These are phyloP conservation scores for Lactifluus subvellereus DNA, from an alignment of 768 basidiomycete genomes.

Conservation along the genomic window DNA sequence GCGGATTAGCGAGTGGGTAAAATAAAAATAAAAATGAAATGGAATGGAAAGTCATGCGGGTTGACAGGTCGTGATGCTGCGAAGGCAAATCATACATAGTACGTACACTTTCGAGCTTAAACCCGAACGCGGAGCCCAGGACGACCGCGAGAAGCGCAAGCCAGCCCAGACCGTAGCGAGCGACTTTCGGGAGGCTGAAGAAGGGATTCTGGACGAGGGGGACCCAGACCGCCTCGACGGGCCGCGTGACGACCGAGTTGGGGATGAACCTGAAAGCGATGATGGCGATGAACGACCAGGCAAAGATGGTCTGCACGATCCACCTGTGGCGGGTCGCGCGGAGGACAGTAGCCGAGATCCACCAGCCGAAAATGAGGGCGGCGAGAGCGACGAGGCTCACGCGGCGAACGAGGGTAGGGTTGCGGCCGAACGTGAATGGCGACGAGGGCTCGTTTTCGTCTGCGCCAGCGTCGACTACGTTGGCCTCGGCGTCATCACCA, in stretches of 20 bases:
- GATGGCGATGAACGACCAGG: constrained; percentile 75
- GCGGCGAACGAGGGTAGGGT: constrained; percentile 26
- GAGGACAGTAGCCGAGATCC: constrained; percentile 71
- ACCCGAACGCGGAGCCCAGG: constrained; percentile 85
- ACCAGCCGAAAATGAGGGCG: constrained; percentile 71
- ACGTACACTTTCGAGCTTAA: constrained; percentile 51
- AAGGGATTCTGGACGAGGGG: constrained; percentile 63
- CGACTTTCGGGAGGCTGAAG: constrained; percentile 47
- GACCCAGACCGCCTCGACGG: constrained; percentile 67
- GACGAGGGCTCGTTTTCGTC: constrained; percentile 24
- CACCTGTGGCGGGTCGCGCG: constrained; percentile 69
- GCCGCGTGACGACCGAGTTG: constrained; percentile 58
- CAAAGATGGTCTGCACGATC: constrained; percentile 76
- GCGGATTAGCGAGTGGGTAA: constrained; percentile 6
- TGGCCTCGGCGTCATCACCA: constrained; percentile 9
- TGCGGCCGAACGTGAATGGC: constrained; percentile 22
- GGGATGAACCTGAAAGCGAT: constrained; percentile 86
- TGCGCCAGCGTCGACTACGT: constrained; percentile 8
- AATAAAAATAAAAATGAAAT: not conserved
- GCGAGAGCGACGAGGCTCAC: constrained; percentile 47
- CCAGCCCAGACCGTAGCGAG: constrained; percentile 67
- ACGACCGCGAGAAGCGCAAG: constrained; percentile 67
- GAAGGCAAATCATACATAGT: not conserved
- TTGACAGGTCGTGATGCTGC: too few relatives aligned
- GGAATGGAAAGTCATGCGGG: not conserved